Base-by-base conservation (phyloP, 2,329 filamentous ascomycete species). In the Beauveria varroae region DNA sequence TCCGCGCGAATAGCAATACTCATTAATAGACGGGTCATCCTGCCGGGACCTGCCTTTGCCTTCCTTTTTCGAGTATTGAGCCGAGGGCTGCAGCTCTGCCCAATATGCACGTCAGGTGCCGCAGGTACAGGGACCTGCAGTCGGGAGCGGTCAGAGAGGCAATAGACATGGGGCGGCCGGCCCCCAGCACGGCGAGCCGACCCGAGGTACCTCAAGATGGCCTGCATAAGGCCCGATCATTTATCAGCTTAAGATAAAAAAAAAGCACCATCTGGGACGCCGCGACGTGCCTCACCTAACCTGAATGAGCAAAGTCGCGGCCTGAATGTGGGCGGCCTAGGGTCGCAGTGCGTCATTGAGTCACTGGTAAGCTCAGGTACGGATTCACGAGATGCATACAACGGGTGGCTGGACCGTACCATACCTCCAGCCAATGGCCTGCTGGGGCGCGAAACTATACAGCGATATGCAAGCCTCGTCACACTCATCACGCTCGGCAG, bases 381-480 rank as follows among this genome's bases (percentile, higher is more conserved):
- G 20, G 24, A 18, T 47, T 16, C 20, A 30, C 50, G 22, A 24
- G 3, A 40, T 28, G 34, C 20, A 54, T 26, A 28, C 37, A 54
- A 28, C 5, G 3, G 22, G 12, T n/a, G 8, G 8, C 34, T 30
- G 37, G 22, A 16, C 20, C 34, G 22, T 26, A 18, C 20, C 34
- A 16, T 26, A 18, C 44, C 7, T 28, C 10, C 44, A 50, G 46
- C 55, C 55, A 57, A 57, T 57, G 10, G 10, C 30, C 20, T 10
- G 18, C 14, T 14, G 2, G 10, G 18, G 40, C 41, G 41, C 43
- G 10, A 30, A 24, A 34, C 30, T 7, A 40, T 41, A 26, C 22
- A 50, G 44, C 28, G 14, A 41, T 37, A 57, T 50, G 55, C 55
- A 57, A 49, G 55, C 55, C 55, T 50, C 22, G 10, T 57, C 55